Conservation (phyloP, 495 filamentous ascomycete genomes). For the Aspergillus wentii region DNA sequence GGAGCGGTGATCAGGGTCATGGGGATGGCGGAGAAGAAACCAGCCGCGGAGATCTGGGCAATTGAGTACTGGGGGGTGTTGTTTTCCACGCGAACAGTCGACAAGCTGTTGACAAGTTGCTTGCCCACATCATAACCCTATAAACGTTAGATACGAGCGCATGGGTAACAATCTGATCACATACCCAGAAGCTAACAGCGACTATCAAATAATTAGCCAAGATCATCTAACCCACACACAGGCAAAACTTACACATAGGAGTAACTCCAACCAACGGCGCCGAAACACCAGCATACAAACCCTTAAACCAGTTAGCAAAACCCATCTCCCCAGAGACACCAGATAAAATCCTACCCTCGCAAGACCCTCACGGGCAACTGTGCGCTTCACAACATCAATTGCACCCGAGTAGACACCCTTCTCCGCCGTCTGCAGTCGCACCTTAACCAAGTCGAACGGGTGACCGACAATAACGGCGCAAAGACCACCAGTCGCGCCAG, state of each 20-base stretch:
- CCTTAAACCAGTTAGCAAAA: conserved; percentile 33
- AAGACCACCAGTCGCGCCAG: conserved; percentile 89
- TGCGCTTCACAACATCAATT: conserved; percentile 86
- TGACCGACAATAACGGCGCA: conserved; percentile 93
- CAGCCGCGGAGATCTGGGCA: conserved; percentile 83
- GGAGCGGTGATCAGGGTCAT: conserved; percentile 98
- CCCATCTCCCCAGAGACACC: background rate
- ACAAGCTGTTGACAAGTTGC: conserved; percentile 66
- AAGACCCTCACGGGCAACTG: conserved; percentile 80
- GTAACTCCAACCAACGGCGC: conserved; percentile 94
- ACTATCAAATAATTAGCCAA: conserved; percentile 45
- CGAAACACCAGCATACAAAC: conserved; percentile 94
- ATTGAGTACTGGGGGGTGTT: conserved; percentile 64
- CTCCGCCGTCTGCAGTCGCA: conserved; percentile 92
- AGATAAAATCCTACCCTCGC: conserved; percentile 49
- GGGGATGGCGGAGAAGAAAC: conserved; percentile 96
- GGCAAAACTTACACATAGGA: conserved; percentile 82
- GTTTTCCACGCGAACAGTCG: conserved; percentile 57
- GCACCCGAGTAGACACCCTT: conserved; percentile 87
- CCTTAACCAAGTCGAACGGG: conserved; percentile 96
- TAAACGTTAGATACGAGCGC: conserved; percentile 12
- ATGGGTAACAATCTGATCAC: conserved; percentile 2
- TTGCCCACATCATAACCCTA: conserved; percentile 95
- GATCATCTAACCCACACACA: background rate
- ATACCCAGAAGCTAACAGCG: conserved; percentile 89